Percentiles rank a stretch among this genome's conserved stretches.
These are phyloP conservation scores for Microcos paniculata DNA, from an alignment of 345 rosid species.

Conservation along the genomic window DNA sequence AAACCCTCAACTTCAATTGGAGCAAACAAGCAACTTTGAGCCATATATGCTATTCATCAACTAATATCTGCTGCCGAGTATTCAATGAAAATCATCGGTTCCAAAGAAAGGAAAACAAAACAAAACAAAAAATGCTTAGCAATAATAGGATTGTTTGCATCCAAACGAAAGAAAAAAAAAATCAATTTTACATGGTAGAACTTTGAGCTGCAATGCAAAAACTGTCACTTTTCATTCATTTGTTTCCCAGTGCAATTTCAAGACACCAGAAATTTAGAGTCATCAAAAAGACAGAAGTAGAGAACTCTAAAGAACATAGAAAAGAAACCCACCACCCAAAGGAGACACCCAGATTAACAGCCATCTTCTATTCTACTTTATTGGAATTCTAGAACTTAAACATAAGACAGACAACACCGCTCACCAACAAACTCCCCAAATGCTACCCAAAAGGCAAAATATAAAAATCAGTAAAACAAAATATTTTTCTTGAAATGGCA, in stretches of 20 bases:
- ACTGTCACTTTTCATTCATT: conserved; percentile 15
- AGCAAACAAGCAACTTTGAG: too few species aligned
- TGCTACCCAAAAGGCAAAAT: neutral
- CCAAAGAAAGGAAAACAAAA: neutral
- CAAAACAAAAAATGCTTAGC: neutral
- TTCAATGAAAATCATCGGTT: neutral
- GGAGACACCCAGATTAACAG: neutral
- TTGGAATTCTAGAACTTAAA: neutral
- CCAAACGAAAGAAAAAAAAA: neutral
- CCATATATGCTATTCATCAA: too few species aligned
- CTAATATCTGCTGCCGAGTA: neutral
- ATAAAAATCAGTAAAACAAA: neutral
- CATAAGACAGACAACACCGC: neutral
- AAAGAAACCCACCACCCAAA: neutral
- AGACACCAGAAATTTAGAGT: conserved; percentile 21
- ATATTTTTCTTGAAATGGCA: neutral
- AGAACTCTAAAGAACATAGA: conserved; percentile 12
- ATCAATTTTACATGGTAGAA: too few species aligned
- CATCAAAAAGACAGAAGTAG: conserved; percentile 6
- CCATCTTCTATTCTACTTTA: conserved; percentile 7
- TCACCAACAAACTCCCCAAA: neutral
- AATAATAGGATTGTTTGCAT: neutral
- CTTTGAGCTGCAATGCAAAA: conserved; percentile 7
- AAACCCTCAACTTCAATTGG: too few species aligned
- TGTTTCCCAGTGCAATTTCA: conserved; percentile 10